Evolutionary conservation across 2,329 filamentous ascomycete genomes (phyloP), one percentile per base, ranked within the genome.

Genomic region (Cryoendolithus antarcticus): DNA sequence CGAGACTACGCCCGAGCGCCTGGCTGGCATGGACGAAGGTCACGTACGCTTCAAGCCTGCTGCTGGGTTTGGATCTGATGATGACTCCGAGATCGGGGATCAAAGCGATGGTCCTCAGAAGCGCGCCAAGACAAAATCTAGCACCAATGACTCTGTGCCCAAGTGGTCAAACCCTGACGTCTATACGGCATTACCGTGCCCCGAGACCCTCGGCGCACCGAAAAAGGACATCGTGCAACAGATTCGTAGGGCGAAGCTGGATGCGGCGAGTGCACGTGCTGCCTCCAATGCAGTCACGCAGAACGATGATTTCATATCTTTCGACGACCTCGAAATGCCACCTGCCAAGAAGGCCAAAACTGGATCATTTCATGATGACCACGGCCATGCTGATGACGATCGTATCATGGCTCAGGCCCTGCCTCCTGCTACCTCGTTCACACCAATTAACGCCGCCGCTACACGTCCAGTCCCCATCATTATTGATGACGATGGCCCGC

Each of bases 141-240:
- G 46, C 9, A 40, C 45, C 9, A 39, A 41, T 12, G 32, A 42
- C 8, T 44, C 40, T 29, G 55, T 43, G 13, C 86, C 86, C 3
- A 86, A 82, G 59, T 96, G 89, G 89, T 94, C 86, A 4, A 96
- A 96, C 51, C 88, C 89, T 3, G 89, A 96, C 57, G 86, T 88
- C 0, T 95, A 96, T 61, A 93, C 85, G 4, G 82, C 77, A 2
- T 67, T 94, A 7, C 89, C 89, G 6, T 86, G 86, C 5, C 75
- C 79, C 0, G 82, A 88, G 47, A 81, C 86, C 39, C 69, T 67
- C 4, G 70, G 74, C 30, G 72, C 74, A 12, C 93, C 91, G 62
- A 86, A 81, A 60, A 80, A 77, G 49, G 86, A 95, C 48, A 80
- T 95, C 30, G 84, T 96, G 29, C 84, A 93, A 53, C 62, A 94